Percentiles rank a stretch among this genome's conserved stretches.
Conservation (phyloP, 1,139 yeast species). For the Yarrowia galli region DNA sequence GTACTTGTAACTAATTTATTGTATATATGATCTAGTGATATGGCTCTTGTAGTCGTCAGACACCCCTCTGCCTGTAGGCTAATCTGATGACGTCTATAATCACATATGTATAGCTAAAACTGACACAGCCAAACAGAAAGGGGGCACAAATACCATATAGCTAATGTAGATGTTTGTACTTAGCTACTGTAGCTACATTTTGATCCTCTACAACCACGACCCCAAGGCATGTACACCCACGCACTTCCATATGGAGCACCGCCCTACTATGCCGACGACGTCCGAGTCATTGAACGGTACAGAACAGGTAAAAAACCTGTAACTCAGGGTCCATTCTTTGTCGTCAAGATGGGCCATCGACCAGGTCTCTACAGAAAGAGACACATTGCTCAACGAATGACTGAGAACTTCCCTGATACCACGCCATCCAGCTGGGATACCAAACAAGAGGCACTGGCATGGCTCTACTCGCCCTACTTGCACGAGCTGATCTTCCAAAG, state of each 20-base stretch:
- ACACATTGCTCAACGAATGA: constrained; percentile 1
- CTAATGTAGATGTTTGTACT: neutral
- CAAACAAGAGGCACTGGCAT: neutral
- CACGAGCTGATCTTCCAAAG: neutral
- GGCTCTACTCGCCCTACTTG: constrained; percentile 14
- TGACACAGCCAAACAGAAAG: neutral
- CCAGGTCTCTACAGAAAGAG: neutral
- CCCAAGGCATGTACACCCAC: neutral
- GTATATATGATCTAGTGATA: neutral
- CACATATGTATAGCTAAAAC: no score
- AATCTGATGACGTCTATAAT: no score
- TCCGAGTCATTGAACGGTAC: neutral
- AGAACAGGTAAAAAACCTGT: no score
- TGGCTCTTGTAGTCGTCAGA: no score
- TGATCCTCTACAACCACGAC: no score
- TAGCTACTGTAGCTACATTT: no score
- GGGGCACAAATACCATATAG: constrained; percentile 4
- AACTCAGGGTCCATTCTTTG: neutral
- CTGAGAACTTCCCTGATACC: neutral
- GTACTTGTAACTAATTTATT: neutral
- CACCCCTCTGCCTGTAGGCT: no score
- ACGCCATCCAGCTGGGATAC: neutral
- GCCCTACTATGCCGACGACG: neutral
- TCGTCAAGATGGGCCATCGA: constrained; percentile 21
- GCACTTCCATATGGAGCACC: neutral